Conservation (phyloP, 2,329 filamentous ascomycete species). For the Penicillium janthinellum region DNA sequence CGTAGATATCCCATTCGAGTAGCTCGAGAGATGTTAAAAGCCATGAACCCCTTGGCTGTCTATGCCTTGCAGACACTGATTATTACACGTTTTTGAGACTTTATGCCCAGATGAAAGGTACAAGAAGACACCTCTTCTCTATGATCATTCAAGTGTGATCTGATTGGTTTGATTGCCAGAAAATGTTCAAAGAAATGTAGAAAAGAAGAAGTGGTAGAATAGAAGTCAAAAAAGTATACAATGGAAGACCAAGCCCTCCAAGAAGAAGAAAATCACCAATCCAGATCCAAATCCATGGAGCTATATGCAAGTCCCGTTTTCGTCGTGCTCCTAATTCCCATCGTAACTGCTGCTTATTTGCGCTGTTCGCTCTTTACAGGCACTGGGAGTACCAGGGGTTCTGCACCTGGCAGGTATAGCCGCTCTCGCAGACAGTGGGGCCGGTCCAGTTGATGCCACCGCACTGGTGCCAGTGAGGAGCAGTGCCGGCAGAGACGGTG, state of each 20-base stretch:
- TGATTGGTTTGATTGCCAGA: not conserved
- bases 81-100: too few relatives aligned
- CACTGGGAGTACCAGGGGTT: conserved; percentile 47
- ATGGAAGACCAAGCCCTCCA: conserved; percentile 9
- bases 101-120: not conserved
- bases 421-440: conserved; percentile 34
- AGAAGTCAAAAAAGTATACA: conserved; percentile 16
- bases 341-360: not conserved
- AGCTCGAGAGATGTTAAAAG: too few relatives aligned
- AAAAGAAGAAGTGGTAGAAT: conserved; percentile 10
- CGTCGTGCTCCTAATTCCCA: not conserved
- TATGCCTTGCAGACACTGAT: too few relatives aligned
- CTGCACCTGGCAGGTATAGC: conserved; percentile 36
- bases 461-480: conserved; percentile 33
- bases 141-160: not conserved
- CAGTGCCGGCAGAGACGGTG: conserved; percentile 11
- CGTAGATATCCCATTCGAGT: too few relatives aligned
- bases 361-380: conserved; percentile 17
- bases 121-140: not conserved
- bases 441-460: conserved; percentile 43
- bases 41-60: too few relatives aligned
- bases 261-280: conserved; percentile 15
- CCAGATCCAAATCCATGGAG: conserved; percentile 1
- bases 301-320: conserved; percentile 12
- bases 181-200: not conserved